Percentiles rank a stretch among this genome's conserved stretches.
These are phyloP conservation scores for Carnegiea gigantea DNA, from an alignment of 179 eudicot species.

Conservation along the genomic window DNA sequence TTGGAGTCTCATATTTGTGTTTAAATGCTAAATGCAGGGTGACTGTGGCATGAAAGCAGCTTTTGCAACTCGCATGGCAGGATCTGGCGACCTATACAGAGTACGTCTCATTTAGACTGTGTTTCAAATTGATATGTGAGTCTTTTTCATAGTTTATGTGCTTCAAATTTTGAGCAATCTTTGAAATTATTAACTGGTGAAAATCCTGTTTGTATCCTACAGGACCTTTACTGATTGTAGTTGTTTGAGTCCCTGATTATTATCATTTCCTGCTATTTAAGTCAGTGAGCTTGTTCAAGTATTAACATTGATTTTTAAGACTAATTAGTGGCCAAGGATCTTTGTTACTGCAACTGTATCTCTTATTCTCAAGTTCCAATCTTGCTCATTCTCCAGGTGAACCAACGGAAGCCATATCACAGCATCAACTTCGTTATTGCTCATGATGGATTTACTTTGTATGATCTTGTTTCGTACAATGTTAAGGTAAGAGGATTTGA, in stretches of 20 bases:
- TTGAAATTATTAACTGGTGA: not conserved
- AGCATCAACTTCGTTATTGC: slow-evolving; percentile 92
- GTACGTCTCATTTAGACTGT: slow-evolving; percentile 39
- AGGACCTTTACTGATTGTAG: not conserved
- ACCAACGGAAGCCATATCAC: slow-evolving; percentile 91
- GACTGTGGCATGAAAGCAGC: slow-evolving; percentile 88
- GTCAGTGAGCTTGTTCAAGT: not conserved
- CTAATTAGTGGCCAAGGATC: too few species aligned
- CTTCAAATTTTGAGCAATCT: not conserved
- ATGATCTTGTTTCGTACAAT: slow-evolving; percentile 96
- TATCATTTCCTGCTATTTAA: not conserved
- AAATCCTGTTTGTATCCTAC: not conserved
- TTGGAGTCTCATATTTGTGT: not conserved
- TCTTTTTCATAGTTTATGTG: not conserved
- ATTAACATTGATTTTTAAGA: not conserved
- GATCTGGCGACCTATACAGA: slow-evolving; percentile 89
- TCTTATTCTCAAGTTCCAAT: slow-evolving; percentile 12
- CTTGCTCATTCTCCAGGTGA: slow-evolving; percentile 49
- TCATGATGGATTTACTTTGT: slow-evolving; percentile 96
- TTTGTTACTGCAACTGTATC: not conserved
- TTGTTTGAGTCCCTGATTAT: not conserved
- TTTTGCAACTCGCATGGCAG: slow-evolving; percentile 90
- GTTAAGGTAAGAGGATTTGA: slow-evolving; percentile 53
- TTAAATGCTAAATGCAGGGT: slow-evolving; percentile 48
- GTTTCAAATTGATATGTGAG: slow-evolving; percentile 3